Evolutionary conservation across 1,284 basidiomycete species (phyloP), one percentile per base, ranked within the genome.

Genomic region (Chalciporus sp.): DNA sequence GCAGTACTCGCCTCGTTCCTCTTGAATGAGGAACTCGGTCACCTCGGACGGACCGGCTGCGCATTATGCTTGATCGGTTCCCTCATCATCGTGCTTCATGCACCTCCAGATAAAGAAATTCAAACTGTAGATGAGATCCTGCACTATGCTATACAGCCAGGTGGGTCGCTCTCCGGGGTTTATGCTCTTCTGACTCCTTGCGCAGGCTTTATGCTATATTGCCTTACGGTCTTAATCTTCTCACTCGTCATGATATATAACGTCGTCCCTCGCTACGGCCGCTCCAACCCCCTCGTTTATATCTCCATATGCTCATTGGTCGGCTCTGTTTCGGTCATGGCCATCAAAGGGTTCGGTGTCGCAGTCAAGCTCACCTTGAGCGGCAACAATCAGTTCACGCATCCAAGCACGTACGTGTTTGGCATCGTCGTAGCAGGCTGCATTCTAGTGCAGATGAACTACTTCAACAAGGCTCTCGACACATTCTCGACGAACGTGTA

Each of bases 401-500:
- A 96, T 70, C 86, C 91, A 29, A 94, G 92, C 68, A 99, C 97
- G 11, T 99, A 98, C 71, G 84, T 98, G 44, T 98, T 99, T 66
- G 93, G 86, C 41, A 80, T 94, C 49, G 85, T 94, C 31, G 90
- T 95, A 4, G 82, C 83, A 1, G 76, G 86, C 3, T 98, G 94
- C 74, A 98, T 99, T 66, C 69, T 97, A 49, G 85, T 97, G 2
- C 95, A 98, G 75, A 95, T 97, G 92, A 96, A 98, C 76, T 99
- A 97, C 78, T 98, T 98, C 77, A 99, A 98, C 81, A 98, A 98
- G 71, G 97, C 96, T 0, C 81, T 99, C 50, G 96, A 98, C 69
- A 93, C 89, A 1, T 99, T 98, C 74, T 95, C 94, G 5, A 98
- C 96, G 42, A 99, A 98, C 69, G 93, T 98, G 92, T 95, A 80